Evolutionary conservation across 495 filamentous ascomycete species (phyloP).

Genomic region (Barbatosphaeria neglecta): DNA sequence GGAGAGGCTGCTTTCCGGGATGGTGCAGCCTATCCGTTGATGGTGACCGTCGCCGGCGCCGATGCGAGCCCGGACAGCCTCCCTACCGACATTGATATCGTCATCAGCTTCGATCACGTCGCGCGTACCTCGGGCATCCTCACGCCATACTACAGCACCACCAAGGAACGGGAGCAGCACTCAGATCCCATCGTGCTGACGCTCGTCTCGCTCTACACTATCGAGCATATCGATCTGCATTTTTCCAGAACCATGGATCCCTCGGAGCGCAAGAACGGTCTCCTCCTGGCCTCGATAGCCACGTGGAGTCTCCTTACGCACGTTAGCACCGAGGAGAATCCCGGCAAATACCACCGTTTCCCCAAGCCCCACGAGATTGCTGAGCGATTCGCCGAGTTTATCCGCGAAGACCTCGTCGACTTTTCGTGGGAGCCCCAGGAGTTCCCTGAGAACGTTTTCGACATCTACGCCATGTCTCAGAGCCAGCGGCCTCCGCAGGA

Average conservation of each 20-base stretch:
- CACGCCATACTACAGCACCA: not conserved
- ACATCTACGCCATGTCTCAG: constrained; percentile 11
- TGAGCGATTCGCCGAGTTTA: constrained; percentile 19
- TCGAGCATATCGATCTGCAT: constrained; percentile 34
- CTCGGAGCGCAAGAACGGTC: constrained; percentile 27
- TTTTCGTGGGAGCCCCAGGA: constrained; percentile 21
- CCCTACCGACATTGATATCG: constrained; percentile 15
- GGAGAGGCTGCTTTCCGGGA: not conserved
- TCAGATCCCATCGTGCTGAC: constrained; percentile 15
- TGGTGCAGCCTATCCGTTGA: constrained; percentile 1
- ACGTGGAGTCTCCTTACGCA: constrained; percentile 14
- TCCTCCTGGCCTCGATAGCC: constrained; percentile 20
- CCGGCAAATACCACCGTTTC: constrained; percentile 1
- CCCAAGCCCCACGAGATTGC: constrained; percentile 20
- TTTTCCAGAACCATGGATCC: constrained; percentile 15
- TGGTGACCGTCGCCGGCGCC: constrained; percentile 10
- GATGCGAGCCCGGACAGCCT: constrained; percentile 8
- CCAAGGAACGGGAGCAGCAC: not conserved
- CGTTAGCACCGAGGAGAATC: constrained; percentile 10
- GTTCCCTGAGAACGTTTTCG: constrained; percentile 24
- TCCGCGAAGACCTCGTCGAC: constrained; percentile 16
- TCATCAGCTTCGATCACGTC: constrained; percentile 29
- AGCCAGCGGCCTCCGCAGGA: constrained; percentile 6
- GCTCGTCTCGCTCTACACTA: constrained; percentile 23
- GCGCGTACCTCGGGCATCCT: constrained; percentile 14